Conservation (phyloP, 2,329 filamentous ascomycete genomes). For the Fusarium euwallaceae region DNA sequence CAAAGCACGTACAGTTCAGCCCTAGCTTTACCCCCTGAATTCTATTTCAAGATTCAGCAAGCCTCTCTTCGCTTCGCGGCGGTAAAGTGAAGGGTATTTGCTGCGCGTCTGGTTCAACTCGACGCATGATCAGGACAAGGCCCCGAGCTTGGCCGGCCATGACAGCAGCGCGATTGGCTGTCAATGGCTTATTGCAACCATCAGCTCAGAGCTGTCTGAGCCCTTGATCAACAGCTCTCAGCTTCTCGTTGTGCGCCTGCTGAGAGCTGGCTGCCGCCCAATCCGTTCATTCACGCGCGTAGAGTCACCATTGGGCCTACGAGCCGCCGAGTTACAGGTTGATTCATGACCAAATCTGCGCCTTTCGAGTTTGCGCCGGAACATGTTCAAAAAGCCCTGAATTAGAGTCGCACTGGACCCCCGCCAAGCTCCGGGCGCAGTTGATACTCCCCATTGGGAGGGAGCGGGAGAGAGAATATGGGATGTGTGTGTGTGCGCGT, state of each 20-base stretch:
- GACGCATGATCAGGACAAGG: constrained; percentile 41
- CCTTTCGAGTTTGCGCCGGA: constrained; percentile 31
- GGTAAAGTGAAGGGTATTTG: constrained; percentile 11
- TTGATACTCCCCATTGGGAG: constrained; percentile 29
- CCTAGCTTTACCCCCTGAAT: neutral
- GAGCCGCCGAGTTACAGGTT: constrained; percentile 14
- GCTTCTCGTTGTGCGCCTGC: constrained; percentile 17
- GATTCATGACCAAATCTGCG: constrained; percentile 11
- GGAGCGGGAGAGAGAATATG: constrained; percentile 23
- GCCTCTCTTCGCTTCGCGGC: neutral
- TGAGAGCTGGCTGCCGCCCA: constrained; percentile 14
- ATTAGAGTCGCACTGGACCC: constrained; percentile 34
- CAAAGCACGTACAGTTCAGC: neutral
- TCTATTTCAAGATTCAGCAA: constrained; percentile 1
- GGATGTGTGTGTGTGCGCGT: constrained; percentile 17
- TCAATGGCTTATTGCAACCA: constrained; percentile 33
- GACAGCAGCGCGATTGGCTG: constrained; percentile 40
- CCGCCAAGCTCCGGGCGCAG: constrained; percentile 33
- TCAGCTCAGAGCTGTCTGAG: constrained; percentile 36
- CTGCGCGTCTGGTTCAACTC: constrained; percentile 33
- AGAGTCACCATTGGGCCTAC: constrained; percentile 24
- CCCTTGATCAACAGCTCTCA: constrained; percentile 27
- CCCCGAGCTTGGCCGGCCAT: constrained; percentile 38
- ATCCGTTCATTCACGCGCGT: neutral
- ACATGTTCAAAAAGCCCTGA: constrained; percentile 30